phyloP scores from a whole-genome alignment of 768 basidiomycete genomes.

The Infundibulicybe gibba region DNA sequence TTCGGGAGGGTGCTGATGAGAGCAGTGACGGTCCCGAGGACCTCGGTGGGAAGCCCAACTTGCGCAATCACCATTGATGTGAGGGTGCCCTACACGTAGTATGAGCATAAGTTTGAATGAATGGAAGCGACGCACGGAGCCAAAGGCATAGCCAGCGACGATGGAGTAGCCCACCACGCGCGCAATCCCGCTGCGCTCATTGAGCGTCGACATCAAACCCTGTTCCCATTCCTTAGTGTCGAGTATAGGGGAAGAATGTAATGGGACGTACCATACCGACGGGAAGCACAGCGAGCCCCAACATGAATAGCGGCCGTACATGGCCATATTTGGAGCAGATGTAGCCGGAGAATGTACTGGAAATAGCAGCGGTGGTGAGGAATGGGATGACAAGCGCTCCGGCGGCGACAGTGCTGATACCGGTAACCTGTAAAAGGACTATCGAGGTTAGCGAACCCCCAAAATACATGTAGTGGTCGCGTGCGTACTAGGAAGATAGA shows the following conservation, averaged over 20 bases:
- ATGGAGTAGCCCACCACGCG: not conserved
- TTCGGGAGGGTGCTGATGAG: constrained; percentile 1
- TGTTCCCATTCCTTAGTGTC: not conserved
- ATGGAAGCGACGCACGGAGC: not conserved
- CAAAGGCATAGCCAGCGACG: not conserved
- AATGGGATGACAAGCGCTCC: not conserved
- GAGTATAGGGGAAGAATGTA: not conserved
- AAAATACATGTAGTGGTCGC: not conserved
- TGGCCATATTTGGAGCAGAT: not conserved
- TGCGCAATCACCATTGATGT: constrained; percentile 18
- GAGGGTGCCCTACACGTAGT: constrained; percentile 14
- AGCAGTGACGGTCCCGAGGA: constrained; percentile 20
- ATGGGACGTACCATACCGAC: not conserved
- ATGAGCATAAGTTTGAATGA: not conserved
- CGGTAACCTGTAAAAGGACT: constrained; percentile 19
- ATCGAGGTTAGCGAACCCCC: not conserved
- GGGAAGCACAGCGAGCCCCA: not conserved
- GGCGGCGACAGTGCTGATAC: constrained; percentile 4
- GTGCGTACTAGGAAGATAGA: constrained; percentile 18
- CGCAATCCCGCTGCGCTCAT: not conserved
- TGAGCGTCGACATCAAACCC: not conserved
- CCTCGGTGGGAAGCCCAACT: constrained; percentile 16
- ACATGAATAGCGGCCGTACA: not conserved
- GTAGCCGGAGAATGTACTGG: not conserved
- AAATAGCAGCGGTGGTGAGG: not conserved